Conservation (phyloP, 805 yeast genomes). For the Hanseniaspora opuntiae region DNA sequence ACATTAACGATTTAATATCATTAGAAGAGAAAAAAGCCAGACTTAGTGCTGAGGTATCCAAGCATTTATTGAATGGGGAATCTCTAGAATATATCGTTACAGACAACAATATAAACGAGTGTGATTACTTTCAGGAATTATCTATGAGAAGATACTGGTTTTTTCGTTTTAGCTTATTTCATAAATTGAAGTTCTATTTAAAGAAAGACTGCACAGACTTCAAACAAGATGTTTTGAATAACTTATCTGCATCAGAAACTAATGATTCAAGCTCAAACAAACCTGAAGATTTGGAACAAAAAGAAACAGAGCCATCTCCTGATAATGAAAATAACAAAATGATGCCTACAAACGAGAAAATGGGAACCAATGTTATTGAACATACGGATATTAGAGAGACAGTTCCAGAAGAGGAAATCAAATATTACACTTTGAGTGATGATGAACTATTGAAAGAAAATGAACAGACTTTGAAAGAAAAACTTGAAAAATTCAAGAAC, state of each 20-base stretch:
- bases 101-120: slow-evolving; percentile 4
- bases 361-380: not conserved
- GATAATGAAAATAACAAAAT: not conserved
- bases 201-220: not conserved
- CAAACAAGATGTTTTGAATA: not conserved
- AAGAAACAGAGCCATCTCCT: not conserved
- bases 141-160: slow-evolving; percentile 7
- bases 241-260: too few relatives aligned
- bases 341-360: not conserved
- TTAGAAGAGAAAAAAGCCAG: slow-evolving; percentile 2
- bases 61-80: not conserved
- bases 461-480: slow-evolving; percentile 14
- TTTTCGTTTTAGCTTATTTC: slow-evolving; percentile 7
- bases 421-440: slow-evolving; percentile 1
- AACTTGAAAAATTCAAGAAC: slow-evolving; percentile 15
- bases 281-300: not conserved
- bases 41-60: not conserved
- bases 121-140: not conserved
- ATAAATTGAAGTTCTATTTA: slow-evolving; percentile 2
- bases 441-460: slow-evolving; percentile 17
- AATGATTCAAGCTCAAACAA: not conserved
- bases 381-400: not conserved
- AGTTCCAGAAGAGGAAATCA: not conserved
- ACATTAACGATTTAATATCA: not conserved
- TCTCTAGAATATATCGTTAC: slow-evolving; percentile 1